These are phyloP conservation scores for Drosera capensis DNA, from an alignment of 148 eudicot genomes.

Conservation along the genomic window DNA sequence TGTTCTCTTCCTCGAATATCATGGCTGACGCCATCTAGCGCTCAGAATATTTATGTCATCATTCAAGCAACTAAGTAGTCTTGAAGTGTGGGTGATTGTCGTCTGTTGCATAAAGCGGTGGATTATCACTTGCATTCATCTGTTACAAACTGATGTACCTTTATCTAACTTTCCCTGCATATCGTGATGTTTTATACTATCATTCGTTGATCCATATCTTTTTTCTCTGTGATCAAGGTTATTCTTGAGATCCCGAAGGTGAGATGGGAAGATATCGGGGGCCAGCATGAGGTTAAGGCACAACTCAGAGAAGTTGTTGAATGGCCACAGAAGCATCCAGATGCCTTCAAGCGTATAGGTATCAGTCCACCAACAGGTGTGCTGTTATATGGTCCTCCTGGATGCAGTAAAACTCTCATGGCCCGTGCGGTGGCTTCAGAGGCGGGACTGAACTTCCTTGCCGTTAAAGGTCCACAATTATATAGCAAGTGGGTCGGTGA, in stretches of 20 bases:
- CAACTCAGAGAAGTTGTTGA: conserved; percentile 87
- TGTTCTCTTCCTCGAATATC: no score
- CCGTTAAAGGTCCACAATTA: conserved; percentile 95
- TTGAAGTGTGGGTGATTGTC: no score
- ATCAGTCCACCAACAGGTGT: conserved; percentile 86
- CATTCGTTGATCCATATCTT: no score
- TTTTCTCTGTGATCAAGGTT: conserved; percentile 31
- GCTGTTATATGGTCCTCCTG: conserved; percentile 96
- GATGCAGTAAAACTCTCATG: conserved; percentile 96
- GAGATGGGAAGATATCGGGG: conserved; percentile 94
- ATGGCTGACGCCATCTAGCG: no score
- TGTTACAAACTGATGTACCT: no score
- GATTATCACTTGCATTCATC: no score
- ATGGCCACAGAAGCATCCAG: conserved; percentile 92
- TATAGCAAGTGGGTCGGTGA: conserved; percentile 99
- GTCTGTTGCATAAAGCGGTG: no score
- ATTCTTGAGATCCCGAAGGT: conserved; percentile 86
- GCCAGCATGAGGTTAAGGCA: conserved; percentile 76
- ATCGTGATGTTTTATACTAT: no score
- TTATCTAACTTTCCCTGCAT: no score
- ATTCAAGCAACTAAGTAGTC: no score
- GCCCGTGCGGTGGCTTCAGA: conserved; percentile 98
- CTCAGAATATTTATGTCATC: no score
- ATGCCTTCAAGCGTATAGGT: conserved; percentile 70
- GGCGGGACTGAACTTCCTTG: conserved; percentile 82